These are phyloP conservation scores for Rachicladosporium sp. DNA, from an alignment of 2,329 filamentous ascomycete species.

Conservation along the genomic window DNA sequence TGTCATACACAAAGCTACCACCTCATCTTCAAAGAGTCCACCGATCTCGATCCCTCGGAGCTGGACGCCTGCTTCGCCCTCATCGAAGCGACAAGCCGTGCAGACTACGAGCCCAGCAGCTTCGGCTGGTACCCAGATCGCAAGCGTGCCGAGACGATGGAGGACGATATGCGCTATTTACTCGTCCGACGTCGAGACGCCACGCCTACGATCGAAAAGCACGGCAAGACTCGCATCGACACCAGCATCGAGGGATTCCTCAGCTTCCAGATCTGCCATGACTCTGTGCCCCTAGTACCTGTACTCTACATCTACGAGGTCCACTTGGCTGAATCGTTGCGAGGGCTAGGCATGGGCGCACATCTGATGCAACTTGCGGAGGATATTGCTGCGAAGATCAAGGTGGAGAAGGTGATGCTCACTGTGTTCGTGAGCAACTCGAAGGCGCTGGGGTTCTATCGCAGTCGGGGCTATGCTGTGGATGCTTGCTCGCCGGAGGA, in stretches of 20 bases:
- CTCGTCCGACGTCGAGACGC: constrained; percentile 34
- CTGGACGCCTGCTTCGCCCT: constrained; percentile 40
- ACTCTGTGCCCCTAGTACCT: constrained; percentile 44
- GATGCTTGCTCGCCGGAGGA: constrained; percentile 43
- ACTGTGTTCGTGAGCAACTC: constrained; percentile 57
- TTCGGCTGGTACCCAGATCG: constrained; percentile 49
- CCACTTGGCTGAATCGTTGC: constrained; percentile 47
- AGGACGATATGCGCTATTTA: constrained; percentile 55
- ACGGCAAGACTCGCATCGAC: constrained; percentile 1
- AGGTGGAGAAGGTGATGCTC: constrained; percentile 57
- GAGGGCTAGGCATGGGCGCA: constrained; percentile 50
- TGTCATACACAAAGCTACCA: constrained; percentile 1
- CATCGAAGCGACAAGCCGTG: constrained; percentile 50
- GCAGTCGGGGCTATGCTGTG: constrained; percentile 41
- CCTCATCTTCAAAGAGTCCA: constrained; percentile 7
- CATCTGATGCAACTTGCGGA: constrained; percentile 47
- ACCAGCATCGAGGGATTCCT: constrained; percentile 29
- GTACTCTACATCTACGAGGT: constrained; percentile 74
- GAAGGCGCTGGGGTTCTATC: constrained; percentile 48
- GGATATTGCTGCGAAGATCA: constrained; percentile 41
- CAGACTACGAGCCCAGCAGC: constrained; percentile 51
- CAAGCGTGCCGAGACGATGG: constrained; percentile 58
- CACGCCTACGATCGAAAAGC: not conserved
- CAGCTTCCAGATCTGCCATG: constrained; percentile 60
- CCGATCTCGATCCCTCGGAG: constrained; percentile 16